Evolutionary conservation across 352 stramenopile genomes (phyloP).

Genomic region (Globisporangium ultimum): DNA sequence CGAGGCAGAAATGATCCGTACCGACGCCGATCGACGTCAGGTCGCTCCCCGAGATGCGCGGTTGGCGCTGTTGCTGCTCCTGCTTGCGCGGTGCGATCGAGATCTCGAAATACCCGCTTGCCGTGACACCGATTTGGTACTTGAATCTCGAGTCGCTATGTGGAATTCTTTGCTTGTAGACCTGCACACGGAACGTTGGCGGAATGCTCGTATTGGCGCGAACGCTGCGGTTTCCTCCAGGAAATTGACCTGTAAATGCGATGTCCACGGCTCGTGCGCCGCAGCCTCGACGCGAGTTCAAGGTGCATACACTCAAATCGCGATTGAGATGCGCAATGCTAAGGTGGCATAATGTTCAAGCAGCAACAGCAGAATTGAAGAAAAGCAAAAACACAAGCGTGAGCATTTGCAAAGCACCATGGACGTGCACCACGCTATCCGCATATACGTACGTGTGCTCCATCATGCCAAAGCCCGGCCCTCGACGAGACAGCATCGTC

Average conservation of each 20-base stretch:
- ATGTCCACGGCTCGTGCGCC: constrained; percentile 39
- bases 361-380: too few relatives aligned
- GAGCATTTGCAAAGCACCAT: too few relatives aligned
- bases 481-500: constrained; percentile 37
- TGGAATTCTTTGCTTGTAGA: constrained; percentile 32
- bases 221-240: constrained; percentile 65
- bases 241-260: constrained; percentile 40
- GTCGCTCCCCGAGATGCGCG: constrained; percentile 16
- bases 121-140: constrained; percentile 50
- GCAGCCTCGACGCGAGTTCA: neutral
- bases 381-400: neutral
- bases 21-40: constrained; percentile 72
- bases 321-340: constrained; percentile 33
- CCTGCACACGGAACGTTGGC: constrained; percentile 49
- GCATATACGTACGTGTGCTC: constrained; percentile 40
- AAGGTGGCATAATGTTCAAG: neutral
- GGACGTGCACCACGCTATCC: too few relatives aligned
- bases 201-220: constrained; percentile 66
- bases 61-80: constrained; percentile 5
- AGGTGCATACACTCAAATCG: neutral
- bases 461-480: constrained; percentile 19
- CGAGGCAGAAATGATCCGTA: constrained; percentile 44
- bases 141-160: constrained; percentile 12
- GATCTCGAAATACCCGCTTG: constrained; percentile 78
- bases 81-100: constrained; percentile 28